These are phyloP conservation scores for Phaseolus lunatus DNA, from an alignment of 306 rosid genomes.

Conservation along the genomic window DNA sequence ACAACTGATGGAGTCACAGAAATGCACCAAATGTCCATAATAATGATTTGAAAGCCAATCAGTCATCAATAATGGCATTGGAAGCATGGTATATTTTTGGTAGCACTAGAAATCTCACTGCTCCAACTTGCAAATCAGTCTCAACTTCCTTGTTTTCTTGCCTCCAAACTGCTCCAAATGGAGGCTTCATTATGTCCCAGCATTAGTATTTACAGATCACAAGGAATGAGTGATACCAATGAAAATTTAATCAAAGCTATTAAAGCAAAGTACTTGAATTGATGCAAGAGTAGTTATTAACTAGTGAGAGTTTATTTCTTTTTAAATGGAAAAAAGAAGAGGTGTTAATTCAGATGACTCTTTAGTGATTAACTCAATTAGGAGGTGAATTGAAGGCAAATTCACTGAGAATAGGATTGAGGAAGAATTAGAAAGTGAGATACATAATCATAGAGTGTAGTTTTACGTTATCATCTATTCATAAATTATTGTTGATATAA, in stretches of 20 bases:
- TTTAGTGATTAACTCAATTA: not conserved
- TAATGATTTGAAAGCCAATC: conserved; percentile 8
- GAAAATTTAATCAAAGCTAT: not conserved
- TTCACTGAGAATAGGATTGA: too few relatives aligned
- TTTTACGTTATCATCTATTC: too few relatives aligned
- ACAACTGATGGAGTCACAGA: conserved; percentile 7
- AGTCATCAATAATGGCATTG: conserved; percentile 3
- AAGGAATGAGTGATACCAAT: not conserved
- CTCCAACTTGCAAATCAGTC: not conserved
- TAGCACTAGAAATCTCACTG: conserved; percentile 13
- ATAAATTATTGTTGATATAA: too few relatives aligned
- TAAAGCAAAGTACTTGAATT: not conserved
- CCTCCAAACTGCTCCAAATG: not conserved
- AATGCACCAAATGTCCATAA: conserved; percentile 22
- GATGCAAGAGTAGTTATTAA: not conserved
- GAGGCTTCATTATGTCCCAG: not conserved
- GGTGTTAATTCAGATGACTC: not conserved
- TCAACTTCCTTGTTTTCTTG: not conserved
- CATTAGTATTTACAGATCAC: not conserved
- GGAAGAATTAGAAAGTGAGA: too few relatives aligned
- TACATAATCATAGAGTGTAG: too few relatives aligned
- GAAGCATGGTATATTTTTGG: not conserved
- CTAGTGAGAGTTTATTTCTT: not conserved
- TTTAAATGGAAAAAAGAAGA: not conserved
- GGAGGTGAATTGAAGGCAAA: not conserved